Percentiles rank a stretch among this genome's conserved stretches.
Evolutionary conservation across 345 rosid genomes (phyloP).

Genomic region (Cardamine resedifolia): DNA sequence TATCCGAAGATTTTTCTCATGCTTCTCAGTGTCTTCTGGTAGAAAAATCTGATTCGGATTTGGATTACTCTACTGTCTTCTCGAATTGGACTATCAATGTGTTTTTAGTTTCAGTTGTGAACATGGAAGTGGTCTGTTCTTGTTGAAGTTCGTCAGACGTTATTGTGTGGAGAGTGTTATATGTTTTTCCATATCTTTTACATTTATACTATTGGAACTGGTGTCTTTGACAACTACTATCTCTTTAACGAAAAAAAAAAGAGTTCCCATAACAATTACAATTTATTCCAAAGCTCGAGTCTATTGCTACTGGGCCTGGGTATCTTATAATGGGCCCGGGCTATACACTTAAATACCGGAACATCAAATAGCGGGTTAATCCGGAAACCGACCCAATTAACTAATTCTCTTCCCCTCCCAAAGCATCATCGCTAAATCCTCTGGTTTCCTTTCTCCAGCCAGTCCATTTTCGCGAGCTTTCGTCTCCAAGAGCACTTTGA

Average conservation of each 20-base stretch:
- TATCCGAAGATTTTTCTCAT: background rate
- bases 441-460: conserved; percentile 25
- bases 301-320: background rate
- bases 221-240: background rate
- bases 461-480: conserved; percentile 35
- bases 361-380: background rate
- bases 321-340: background rate
- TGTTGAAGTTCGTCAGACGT: background rate
- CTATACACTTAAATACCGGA: background rate
- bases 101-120: conserved; percentile 15
- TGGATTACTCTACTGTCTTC: background rate
- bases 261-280: background rate
- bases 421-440: conserved; percentile 31
- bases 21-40: background rate
- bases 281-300: background rate
- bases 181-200: background rate
- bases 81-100: background rate
- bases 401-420: background rate
- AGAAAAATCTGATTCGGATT: background rate
- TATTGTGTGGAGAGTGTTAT: background rate
- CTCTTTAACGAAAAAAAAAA: background rate
- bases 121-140: background rate
- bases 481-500: conserved; percentile 1
- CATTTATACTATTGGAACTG: background rate
- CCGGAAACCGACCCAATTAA: conserved; percentile 7